Conservation (phyloP, 2,329 filamentous ascomycete genomes). For the Pezicula neosporulosa region DNA sequence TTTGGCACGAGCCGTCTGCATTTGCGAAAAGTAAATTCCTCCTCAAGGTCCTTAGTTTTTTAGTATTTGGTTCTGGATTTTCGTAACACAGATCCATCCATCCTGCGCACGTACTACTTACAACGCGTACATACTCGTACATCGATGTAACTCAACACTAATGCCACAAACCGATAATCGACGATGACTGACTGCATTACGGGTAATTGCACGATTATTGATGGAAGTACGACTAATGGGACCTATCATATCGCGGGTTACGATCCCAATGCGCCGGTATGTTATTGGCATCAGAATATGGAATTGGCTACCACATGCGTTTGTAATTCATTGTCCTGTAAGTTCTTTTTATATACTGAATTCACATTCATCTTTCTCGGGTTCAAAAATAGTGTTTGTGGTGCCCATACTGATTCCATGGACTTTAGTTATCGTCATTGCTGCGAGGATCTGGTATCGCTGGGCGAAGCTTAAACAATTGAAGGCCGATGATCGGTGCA, state of each 20-base stretch:
- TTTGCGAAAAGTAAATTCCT: no score
- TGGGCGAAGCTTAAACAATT: slow-evolving; percentile 20
- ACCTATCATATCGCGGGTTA: slow-evolving; percentile 17
- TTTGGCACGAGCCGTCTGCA: no score
- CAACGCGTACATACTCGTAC: no score
- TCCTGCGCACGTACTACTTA: no score
- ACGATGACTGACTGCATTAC: background rate
- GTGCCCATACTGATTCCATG: no score
- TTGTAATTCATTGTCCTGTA: slow-evolving; percentile 23
- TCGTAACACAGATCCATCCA: no score
- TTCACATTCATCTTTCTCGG: background rate
- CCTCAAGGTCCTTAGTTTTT: no score
- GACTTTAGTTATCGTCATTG: slow-evolving; percentile 20
- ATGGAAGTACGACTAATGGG: slow-evolving; percentile 15
- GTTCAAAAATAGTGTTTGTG: no score
- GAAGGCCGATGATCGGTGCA: slow-evolving; percentile 26
- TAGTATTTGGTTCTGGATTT: no score
- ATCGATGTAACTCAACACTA: background rate
- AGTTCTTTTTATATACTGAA: slow-evolving; percentile 7
- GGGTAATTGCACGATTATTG: slow-evolving; percentile 14
- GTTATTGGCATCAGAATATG: slow-evolving; percentile 22
- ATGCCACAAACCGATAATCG: background rate
- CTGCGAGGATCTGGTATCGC: slow-evolving; percentile 22
- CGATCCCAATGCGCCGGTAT: slow-evolving; percentile 19
- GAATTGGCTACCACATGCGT: slow-evolving; percentile 23